Conservation (phyloP, 1,284 basidiomycete genomes). For the Takashimella koratensis region DNA sequence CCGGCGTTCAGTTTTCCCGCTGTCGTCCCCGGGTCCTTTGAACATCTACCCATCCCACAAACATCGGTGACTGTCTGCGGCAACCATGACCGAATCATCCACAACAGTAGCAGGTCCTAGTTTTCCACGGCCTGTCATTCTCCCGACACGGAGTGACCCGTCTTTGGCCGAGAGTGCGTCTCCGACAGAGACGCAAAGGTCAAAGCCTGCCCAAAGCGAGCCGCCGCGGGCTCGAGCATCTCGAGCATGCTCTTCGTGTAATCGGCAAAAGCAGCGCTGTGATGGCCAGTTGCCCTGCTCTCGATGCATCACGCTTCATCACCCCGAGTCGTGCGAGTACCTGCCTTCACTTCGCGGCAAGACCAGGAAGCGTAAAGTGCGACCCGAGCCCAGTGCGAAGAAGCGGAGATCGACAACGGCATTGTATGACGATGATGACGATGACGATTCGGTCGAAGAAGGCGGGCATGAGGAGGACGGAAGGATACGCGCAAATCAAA, state of each 20-base stretch:
- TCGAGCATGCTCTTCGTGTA: constrained; percentile 27
- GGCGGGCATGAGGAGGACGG: background rate
- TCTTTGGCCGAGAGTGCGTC: no score
- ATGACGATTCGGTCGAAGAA: background rate
- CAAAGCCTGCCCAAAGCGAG: no score
- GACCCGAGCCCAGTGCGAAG: background rate
- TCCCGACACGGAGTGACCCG: no score
- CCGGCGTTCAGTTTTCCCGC: no score
- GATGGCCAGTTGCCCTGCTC: constrained; percentile 26
- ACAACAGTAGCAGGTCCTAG: no score
- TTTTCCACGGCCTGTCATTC: no score
- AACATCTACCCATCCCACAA: no score
- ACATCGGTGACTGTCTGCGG: no score
- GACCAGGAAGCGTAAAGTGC: constrained; percentile 20
- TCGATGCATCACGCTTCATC: constrained; percentile 16
- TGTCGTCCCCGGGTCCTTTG: no score
- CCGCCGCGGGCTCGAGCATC: background rate
- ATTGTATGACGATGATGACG: background rate
- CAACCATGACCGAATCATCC: no score
- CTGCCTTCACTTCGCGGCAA: constrained; percentile 32
- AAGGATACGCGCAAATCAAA: background rate
- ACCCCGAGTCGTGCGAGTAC: constrained; percentile 19
- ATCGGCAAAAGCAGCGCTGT: constrained; percentile 25
- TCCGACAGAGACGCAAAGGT: no score
- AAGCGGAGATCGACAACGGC: background rate